A percentile compares a stretch with the other conserved stretches of the same genome.
Evolutionary conservation across 192 early-diverging fungal species (phyloP).

Genomic region (Entomortierella chlamydospora): DNA sequence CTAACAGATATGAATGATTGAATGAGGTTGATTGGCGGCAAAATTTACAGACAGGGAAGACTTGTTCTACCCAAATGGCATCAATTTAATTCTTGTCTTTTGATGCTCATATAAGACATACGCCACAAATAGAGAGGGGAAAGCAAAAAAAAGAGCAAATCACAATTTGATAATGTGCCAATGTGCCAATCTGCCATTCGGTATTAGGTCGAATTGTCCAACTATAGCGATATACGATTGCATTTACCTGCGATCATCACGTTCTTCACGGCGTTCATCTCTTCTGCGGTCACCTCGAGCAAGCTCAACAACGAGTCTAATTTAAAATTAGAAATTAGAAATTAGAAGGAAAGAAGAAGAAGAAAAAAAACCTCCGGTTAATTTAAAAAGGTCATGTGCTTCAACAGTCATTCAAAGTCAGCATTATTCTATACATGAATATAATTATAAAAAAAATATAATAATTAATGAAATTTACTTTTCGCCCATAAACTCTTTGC

Average conservation of each 20-base stretch:
- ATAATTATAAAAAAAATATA: background rate
- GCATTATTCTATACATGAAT: background rate
- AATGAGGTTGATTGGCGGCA: no score
- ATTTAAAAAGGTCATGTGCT: no score
- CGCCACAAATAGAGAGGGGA: no score
- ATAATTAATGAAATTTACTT: constrained; percentile 60
- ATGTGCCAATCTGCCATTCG: no score
- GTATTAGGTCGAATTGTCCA: background rate
- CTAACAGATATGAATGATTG: no score
- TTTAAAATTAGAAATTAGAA: background rate
- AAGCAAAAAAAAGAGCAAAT: background rate
- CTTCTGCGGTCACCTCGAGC: constrained; percentile 73
- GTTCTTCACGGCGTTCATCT: constrained; percentile 58
- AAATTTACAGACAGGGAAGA: no score
- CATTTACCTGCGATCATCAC: constrained; percentile 25
- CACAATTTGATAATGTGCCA: no score
- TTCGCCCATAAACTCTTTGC: constrained; percentile 83
- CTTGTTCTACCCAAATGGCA: no score
- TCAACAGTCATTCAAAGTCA: constrained; percentile 3
- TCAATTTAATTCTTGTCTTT: no score
- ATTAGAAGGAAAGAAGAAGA: no score
- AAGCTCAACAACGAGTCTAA: constrained; percentile 83
- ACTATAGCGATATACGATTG: background rate
- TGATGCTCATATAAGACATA: no score
- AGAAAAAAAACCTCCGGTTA: no score